phyloP scores from a whole-genome alignment of 225 moss, liverwort and hornwort species.

The Polytrichum commune region DNA sequence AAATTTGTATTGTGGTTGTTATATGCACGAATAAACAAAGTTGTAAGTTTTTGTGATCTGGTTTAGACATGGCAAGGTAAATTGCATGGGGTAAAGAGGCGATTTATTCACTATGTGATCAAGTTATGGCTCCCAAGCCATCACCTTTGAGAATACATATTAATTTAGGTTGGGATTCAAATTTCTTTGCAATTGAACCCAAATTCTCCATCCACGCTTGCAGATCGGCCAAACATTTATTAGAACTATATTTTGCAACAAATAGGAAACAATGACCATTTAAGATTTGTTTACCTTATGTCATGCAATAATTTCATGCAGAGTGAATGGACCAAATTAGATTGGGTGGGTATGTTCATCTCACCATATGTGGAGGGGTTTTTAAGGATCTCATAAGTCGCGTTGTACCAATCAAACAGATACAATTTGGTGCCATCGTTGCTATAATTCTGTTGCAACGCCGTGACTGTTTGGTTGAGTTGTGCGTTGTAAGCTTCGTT shows the following conservation, averaged over 20 bases:
- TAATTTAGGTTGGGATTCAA: neutral
- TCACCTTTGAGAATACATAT: too few species aligned
- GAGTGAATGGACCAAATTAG: neutral
- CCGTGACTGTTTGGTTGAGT: conserved; percentile 8
- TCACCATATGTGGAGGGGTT: conserved; percentile 33
- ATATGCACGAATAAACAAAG: too few species aligned
- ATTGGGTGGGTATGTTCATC: neutral
- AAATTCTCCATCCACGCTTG: too few species aligned
- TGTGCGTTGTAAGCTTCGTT: conserved; percentile 5
- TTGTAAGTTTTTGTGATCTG: too few species aligned
- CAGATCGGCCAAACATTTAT: too few species aligned
- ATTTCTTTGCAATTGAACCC: neutral
- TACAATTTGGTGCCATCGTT: conserved; percentile 21
- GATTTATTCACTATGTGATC: too few species aligned
- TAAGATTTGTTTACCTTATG: neutral
- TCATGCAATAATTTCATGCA: neutral
- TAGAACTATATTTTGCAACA: neutral
- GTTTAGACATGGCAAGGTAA: too few species aligned
- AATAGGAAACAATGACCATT: neutral
- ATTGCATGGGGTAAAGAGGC: too few species aligned
- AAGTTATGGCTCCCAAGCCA: too few species aligned
- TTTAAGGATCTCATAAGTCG: conserved; percentile 21
- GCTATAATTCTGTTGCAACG: conserved; percentile 12
- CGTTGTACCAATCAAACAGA: conserved; percentile 25
- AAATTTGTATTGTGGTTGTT: too few species aligned